Evolutionary conservation across 352 stramenopile genomes (phyloP).

Genomic region (Aphanomyces cochlioides): DNA sequence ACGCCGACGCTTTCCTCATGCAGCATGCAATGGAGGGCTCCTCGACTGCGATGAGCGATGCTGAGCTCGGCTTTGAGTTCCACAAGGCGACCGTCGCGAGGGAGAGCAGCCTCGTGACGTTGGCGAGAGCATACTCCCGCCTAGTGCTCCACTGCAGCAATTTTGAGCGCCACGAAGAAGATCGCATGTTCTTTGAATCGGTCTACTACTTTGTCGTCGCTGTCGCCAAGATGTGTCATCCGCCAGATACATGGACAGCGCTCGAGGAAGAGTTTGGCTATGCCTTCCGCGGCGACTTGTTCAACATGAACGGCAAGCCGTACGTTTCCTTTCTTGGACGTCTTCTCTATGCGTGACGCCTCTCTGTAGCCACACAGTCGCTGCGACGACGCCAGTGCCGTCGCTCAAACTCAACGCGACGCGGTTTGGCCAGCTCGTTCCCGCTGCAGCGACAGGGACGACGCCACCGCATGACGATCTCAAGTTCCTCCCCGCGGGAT

Average conservation of each 20-base stretch:
- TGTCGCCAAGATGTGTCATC: constrained; percentile 62
- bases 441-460: neutral
- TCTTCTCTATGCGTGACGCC: neutral
- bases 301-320: constrained; percentile 55
- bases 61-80: neutral
- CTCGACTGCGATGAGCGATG: neutral
- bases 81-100: neutral
- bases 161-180: constrained; percentile 77
- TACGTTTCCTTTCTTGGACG: constrained; percentile 38
- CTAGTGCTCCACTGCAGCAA: constrained; percentile 80
- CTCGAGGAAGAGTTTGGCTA: constrained; percentile 72
- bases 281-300: constrained; percentile 69
- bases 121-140: constrained; percentile 58
- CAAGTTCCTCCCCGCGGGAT: constrained; percentile 7
- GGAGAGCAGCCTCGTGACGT: constrained; percentile 22
- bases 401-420: constrained; percentile 6
- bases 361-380: neutral
- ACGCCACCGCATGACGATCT: neutral
- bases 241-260: constrained; percentile 46
- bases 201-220: constrained; percentile 77
- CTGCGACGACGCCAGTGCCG: neutral
- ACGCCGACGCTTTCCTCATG: constrained; percentile 58
- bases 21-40: constrained; percentile 44
- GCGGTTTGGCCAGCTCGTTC: constrained; percentile 17
- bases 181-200: constrained; percentile 77